These are phyloP conservation scores for Discostella pseudostelligera DNA, from an alignment of 108 stramenopile genomes.

Conservation along the genomic window DNA sequence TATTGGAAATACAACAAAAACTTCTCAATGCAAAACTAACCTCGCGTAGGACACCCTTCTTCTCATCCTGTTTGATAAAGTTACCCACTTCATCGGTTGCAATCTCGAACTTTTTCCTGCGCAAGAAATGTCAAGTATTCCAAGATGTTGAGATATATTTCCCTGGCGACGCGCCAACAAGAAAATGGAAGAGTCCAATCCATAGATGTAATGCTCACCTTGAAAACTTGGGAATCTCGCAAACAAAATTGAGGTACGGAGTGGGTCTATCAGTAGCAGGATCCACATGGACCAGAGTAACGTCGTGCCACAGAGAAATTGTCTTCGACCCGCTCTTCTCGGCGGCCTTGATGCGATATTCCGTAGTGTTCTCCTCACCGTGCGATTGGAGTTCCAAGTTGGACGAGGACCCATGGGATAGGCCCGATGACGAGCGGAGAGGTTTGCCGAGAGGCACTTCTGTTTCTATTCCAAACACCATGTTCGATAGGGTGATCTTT, in stretches of 20 bases:
- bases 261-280: slow-evolving; percentile 67
- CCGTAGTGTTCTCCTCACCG: slow-evolving; percentile 74
- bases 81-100: slow-evolving; percentile 94
- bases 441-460: slow-evolving; percentile 43
- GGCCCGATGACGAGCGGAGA: slow-evolving; percentile 9
- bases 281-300: slow-evolving; percentile 74
- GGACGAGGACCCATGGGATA: slow-evolving; percentile 54
- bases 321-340: slow-evolving; percentile 55
- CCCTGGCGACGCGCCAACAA: no score
- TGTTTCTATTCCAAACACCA: slow-evolving; percentile 32
- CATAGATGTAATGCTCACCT: slow-evolving; percentile 51
- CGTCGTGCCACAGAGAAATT: slow-evolving; percentile 91
- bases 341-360: slow-evolving; percentile 81
- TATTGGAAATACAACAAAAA: background rate
- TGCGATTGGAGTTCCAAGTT: slow-evolving; percentile 54
- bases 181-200: no score
- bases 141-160: no score
- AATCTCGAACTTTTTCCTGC: slow-evolving; percentile 93
- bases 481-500: background rate
- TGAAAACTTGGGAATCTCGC: slow-evolving; percentile 97
- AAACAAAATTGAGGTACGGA: slow-evolving; percentile 89
- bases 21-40: slow-evolving; percentile 37
- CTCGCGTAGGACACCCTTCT: slow-evolving; percentile 92
- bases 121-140: no score
- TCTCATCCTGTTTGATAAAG: slow-evolving; percentile 97